These are phyloP conservation scores for Coemansia sp. DNA, from an alignment of 192 early-diverging fungal genomes.

Conservation along the genomic window DNA sequence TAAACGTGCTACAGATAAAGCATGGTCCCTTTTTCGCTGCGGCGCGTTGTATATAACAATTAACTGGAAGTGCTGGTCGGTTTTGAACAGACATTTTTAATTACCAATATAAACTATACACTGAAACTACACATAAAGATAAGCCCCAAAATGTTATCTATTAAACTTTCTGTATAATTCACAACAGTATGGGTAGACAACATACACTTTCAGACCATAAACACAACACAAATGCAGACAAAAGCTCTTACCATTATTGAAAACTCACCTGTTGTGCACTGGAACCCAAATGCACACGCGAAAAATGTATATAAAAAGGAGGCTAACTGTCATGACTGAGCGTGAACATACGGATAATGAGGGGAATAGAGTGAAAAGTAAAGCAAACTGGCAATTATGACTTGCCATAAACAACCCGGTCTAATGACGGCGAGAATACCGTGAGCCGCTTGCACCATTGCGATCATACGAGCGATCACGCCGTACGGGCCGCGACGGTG, in stretches of 20 bases:
- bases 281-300: background rate
- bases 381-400: too few species aligned
- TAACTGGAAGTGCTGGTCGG: slow-evolving; percentile 20
- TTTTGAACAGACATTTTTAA: slow-evolving; percentile 10
- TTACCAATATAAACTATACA: background rate
- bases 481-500: slow-evolving; percentile 30
- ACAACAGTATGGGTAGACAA: too few species aligned
- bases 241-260: background rate
- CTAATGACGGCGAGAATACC: slow-evolving; percentile 25
- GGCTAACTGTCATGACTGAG: too few species aligned
- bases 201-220: too few species aligned
- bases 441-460: slow-evolving; percentile 19
- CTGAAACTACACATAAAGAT: background rate
- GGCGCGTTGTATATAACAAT: slow-evolving; percentile 28
- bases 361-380: too few species aligned
- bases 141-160: too few species aligned
- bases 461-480: slow-evolving; percentile 50
- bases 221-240: background rate
- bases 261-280: background rate
- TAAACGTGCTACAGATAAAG: slow-evolving; percentile 24
- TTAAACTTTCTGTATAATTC: too few species aligned
- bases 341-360: too few species aligned
- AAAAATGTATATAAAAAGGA: background rate
- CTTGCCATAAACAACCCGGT: background rate
- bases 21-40: slow-evolving; percentile 25